These are phyloP conservation scores for Raphidocelis subcapitata DNA, from an alignment of 139 green algal genomes.

Conservation along the genomic window DNA sequence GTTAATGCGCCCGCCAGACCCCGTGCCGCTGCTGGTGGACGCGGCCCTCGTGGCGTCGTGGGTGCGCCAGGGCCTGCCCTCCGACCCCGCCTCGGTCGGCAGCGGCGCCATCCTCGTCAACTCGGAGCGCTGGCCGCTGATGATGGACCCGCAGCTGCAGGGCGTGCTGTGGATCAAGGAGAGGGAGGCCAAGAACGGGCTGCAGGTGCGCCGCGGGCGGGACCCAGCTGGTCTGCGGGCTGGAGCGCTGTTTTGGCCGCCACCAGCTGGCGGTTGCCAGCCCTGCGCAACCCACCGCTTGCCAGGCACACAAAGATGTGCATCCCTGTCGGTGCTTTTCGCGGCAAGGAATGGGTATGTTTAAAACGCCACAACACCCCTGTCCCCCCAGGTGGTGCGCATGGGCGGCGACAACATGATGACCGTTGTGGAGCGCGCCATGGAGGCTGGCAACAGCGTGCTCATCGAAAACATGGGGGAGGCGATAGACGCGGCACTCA, in stretches of 20 bases:
- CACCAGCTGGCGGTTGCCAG: too few relatives aligned
- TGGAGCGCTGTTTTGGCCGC: too few relatives aligned
- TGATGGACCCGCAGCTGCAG: constrained; percentile 89
- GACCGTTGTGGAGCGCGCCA: constrained; percentile 73
- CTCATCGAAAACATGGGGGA: constrained; percentile 90
- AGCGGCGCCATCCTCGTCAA: constrained; percentile 83
- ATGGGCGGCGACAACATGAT: constrained; percentile 77
- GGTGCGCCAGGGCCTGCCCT: constrained; percentile 74
- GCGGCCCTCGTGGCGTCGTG: constrained; percentile 73
- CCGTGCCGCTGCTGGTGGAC: constrained; percentile 64
- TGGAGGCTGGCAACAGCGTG: constrained; percentile 76
- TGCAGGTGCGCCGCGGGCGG: constrained; percentile 39
- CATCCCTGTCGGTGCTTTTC: too few relatives aligned
- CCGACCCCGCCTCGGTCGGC: constrained; percentile 72
- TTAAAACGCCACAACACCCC: not conserved
- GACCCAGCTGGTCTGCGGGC: too few relatives aligned
- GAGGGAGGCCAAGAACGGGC: constrained; percentile 76
- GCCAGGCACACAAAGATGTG: too few relatives aligned
- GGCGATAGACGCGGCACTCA: constrained; percentile 82
- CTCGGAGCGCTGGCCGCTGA: constrained; percentile 80
- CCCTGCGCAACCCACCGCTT: too few relatives aligned
- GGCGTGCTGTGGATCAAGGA: constrained; percentile 89
- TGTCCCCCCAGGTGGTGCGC: constrained; percentile 56
- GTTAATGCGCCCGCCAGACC: too few relatives aligned
- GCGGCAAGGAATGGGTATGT: too few relatives aligned